Evolutionary conservation across 768 basidiomycete genomes (phyloP), one percentile per base, ranked within the genome.

Genomic region (Pleurotus ostreatus): DNA sequence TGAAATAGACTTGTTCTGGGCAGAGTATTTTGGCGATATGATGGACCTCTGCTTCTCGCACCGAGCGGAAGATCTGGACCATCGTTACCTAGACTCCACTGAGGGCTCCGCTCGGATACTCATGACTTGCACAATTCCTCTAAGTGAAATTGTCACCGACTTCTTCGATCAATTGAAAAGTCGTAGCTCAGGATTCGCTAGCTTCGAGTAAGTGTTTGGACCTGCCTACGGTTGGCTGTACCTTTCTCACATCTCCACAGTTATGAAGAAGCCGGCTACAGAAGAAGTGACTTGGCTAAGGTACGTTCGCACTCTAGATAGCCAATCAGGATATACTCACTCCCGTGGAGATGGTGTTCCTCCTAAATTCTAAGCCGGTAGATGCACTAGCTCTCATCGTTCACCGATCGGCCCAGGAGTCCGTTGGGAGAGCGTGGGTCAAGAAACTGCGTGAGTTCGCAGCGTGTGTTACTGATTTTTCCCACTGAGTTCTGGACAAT

Each of bases 151-250:
- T 55, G 93, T 98, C 2, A 92, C 91, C 2, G 85, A 94, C 70
- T 98, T 99, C 69, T 98, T 97, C 68, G 91, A 95, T 68, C 85
- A 90, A 65, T 79, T 99, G 55, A 99, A 99, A 72, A 88, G 92
- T 65, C 82, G 93, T 52, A 92, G 89, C 65, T 94, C 89, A 9
- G 94, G 92, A 7, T 94, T 89, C 66, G 92, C 92, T 15, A 92
- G 89, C 66, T 95, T 95, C 67, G 93, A 94, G 90, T 94, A 59
- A 62, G 87, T 78, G 54, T 16, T 49, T 38, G 30, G 30, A 34
- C 30, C 8, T 34, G 30, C 30, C 30, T 34, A 34, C 52, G 9
- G 8, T 15, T 55, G 44, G 45, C 26, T 46, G n/a, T 43, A 15
- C 15, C 16, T 16, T 57, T n/a, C 18, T 38, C 20, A 43, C 26